These are phyloP conservation scores for Aspergillus diversus DNA, from an alignment of 495 filamentous ascomycete genomes.

Conservation along the genomic window DNA sequence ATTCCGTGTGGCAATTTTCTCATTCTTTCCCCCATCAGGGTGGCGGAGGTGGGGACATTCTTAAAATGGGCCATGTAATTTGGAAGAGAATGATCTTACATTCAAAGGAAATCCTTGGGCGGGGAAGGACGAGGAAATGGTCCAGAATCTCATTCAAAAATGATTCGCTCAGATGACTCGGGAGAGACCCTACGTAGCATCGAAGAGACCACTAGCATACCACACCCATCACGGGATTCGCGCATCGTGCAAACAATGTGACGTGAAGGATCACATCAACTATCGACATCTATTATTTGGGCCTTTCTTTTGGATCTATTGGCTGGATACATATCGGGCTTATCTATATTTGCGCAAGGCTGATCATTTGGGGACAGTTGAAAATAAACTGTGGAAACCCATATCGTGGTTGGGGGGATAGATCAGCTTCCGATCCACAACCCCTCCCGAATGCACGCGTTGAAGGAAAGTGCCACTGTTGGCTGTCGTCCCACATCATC, in stretches of 20 bases:
- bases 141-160: background rate
- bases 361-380: background rate
- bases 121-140: background rate
- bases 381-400: background rate
- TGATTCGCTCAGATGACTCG: slow-evolving; percentile 1
- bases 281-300: background rate
- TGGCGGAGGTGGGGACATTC: too few species aligned
- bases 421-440: background rate
- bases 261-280: slow-evolving; percentile 7
- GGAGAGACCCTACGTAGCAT: background rate
- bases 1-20: too few species aligned
- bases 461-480: background rate
- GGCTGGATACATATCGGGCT: slow-evolving; percentile 1
- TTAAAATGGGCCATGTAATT: too few species aligned
- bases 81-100: too few species aligned
- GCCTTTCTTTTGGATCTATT: background rate
- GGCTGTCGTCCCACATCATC: background rate
- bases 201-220: background rate
- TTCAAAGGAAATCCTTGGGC: background rate
- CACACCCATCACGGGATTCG: slow-evolving; percentile 9
- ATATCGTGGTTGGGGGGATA: background rate
- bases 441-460: background rate
- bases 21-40: too few species aligned
- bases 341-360: slow-evolving; percentile 2
- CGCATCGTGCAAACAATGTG: slow-evolving; percentile 6